Evolutionary conservation across 2,329 filamentous ascomycete genomes (phyloP).

Genomic region (Arthrobotrys sinensis): DNA sequence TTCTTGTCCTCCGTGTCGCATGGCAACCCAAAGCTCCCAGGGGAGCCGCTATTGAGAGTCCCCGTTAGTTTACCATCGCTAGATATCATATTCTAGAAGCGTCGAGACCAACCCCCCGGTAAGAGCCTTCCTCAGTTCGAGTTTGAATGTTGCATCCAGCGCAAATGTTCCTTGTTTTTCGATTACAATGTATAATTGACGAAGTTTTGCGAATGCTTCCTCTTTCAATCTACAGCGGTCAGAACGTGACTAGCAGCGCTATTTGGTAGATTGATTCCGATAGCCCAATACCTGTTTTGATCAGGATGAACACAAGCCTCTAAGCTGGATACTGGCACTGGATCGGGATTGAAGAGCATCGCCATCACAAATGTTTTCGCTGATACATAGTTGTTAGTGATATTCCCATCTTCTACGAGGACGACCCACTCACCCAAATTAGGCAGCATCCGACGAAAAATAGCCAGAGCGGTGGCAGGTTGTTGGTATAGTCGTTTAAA

Average conservation of each 20-base stretch:
- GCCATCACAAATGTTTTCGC: slow-evolving; percentile 97
- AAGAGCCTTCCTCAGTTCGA: slow-evolving; percentile 86
- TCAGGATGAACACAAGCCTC: slow-evolving; percentile 86
- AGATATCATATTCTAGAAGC: background rate
- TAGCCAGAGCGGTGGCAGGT: slow-evolving; percentile 92
- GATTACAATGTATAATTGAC: slow-evolving; percentile 86
- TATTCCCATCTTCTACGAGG: slow-evolving; percentile 2
- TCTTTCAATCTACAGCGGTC: slow-evolving; percentile 80
- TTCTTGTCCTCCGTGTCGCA: slow-evolving; percentile 75
- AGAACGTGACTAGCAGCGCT: slow-evolving; percentile 63
- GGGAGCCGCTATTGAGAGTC: slow-evolving; percentile 72
- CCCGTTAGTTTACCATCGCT: background rate
- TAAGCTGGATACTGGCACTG: slow-evolving; percentile 83
- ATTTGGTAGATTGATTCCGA: background rate
- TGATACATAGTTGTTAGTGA: slow-evolving; percentile 7
- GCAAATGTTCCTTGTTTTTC: slow-evolving; percentile 68
- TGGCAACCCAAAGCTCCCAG: slow-evolving; percentile 91
- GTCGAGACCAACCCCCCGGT: slow-evolving; percentile 76
- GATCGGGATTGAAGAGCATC: slow-evolving; percentile 88
- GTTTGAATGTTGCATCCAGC: slow-evolving; percentile 85
- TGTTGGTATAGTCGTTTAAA: slow-evolving; percentile 95
- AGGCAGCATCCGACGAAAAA: slow-evolving; percentile 97
- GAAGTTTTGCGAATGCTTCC: slow-evolving; percentile 84
- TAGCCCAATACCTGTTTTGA: slow-evolving; percentile 71
- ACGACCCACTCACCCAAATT: slow-evolving; percentile 77